phyloP scores from a whole-genome alignment of 2,329 filamentous ascomycete genomes.

The Xenosphaeropsis pyriputrescens region DNA sequence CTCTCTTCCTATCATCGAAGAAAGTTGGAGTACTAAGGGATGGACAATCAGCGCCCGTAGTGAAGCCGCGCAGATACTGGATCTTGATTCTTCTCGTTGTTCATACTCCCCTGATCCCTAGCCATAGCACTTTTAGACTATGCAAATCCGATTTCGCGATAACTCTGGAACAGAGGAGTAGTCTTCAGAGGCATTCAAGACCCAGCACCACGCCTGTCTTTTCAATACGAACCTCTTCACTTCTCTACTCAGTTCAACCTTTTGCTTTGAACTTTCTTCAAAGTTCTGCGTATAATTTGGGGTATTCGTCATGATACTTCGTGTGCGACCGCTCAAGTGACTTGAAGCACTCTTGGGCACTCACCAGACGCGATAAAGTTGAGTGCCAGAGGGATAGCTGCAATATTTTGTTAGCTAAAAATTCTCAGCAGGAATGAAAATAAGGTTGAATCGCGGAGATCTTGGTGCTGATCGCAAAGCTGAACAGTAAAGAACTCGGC shows the following conservation, averaged over 20 bases:
- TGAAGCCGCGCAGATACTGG: conserved; percentile 38
- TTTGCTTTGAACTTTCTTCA: conserved; percentile 11
- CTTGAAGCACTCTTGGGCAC: conserved; percentile 27
- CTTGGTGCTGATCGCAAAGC: no score
- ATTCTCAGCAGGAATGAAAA: neutral
- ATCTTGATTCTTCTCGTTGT: conserved; percentile 7
- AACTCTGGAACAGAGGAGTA: conserved; percentile 1
- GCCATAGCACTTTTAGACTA: no score
- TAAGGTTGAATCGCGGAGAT: no score
- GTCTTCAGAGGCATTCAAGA: no score
- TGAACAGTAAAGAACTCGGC: conserved; percentile 2
- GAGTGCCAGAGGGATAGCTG: conserved; percentile 67
- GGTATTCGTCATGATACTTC: conserved; percentile 5
- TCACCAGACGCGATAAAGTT: conserved; percentile 91
- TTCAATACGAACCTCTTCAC: conserved; percentile 22
- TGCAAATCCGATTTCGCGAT: neutral
- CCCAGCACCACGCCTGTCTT: conserved; percentile 2
- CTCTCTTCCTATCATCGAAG: conserved; percentile 11
- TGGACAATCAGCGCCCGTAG: conserved; percentile 68
- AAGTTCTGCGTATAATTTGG: neutral
- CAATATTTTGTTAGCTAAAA: conserved; percentile 5
- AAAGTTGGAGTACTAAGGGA: conserved; percentile 36
- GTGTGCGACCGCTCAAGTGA: neutral
- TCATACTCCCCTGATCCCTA: neutral
- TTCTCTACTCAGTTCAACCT: conserved; percentile 12